Conservation (phyloP, 73 alveolate genomes). For the Paramecium primaurelia region DNA sequence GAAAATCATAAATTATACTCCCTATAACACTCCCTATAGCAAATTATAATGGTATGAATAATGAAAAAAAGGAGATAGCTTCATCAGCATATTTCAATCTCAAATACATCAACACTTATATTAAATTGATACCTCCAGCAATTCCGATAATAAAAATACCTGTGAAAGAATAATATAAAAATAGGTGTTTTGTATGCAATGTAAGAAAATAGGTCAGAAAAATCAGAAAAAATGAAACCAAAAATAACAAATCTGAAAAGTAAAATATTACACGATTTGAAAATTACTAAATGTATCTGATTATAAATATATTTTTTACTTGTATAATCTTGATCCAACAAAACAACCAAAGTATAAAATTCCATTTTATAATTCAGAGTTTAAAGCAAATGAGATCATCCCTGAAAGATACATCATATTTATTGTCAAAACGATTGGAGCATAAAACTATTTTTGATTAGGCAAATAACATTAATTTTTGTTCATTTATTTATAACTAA, state of each 20-base stretch:
- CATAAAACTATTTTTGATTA: neutral
- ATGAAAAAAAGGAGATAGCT: neutral
- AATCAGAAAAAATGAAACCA: neutral
- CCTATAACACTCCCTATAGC: neutral
- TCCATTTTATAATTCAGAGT: neutral
- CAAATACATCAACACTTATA: neutral
- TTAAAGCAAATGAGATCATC: neutral
- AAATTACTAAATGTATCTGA: neutral
- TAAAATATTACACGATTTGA: neutral
- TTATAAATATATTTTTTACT: neutral
- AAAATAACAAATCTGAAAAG: neutral
- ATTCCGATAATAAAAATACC: neutral
- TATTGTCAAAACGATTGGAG: neutral
- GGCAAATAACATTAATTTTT: neutral
- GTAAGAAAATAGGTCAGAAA: no score
- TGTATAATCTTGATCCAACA: neutral
- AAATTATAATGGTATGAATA: neutral
- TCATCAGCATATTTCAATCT: neutral
- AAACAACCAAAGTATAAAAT: neutral
- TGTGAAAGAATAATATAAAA: no score
- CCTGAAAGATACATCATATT: neutral
- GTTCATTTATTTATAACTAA: neutral
- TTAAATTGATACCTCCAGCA: neutral
- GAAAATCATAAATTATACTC: no score
- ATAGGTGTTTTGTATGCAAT: no score